These are phyloP conservation scores for Trichoderma lentiforme DNA, from an alignment of 2,329 filamentous ascomycete genomes.

Conservation along the genomic window DNA sequence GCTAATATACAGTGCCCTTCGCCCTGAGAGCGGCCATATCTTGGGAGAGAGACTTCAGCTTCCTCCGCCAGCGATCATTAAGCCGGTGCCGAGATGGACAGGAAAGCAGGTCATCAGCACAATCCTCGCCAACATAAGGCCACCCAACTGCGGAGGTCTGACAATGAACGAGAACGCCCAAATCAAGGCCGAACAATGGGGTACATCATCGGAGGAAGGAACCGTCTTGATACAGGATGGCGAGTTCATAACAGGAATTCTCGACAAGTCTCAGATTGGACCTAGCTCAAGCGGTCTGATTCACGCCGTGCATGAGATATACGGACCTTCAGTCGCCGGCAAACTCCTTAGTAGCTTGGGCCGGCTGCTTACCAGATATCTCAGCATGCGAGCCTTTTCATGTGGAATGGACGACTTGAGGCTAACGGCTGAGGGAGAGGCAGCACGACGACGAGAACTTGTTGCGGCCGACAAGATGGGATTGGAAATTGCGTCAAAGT, in stretches of 20 bases:
- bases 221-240: constrained; percentile 80
- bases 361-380: constrained; percentile 79
- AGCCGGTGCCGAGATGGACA: constrained; percentile 81
- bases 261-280: constrained; percentile 94
- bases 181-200: constrained; percentile 79
- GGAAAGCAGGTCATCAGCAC: constrained; percentile 95
- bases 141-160: constrained; percentile 69
- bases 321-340: constrained; percentile 82
- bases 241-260: constrained; percentile 82
- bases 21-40: constrained; percentile 88
- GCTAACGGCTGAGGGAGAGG: constrained; percentile 77
- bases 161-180: constrained; percentile 77
- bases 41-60: constrained; percentile 77
- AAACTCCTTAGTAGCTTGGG: constrained; percentile 86
- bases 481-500: constrained; percentile 76
- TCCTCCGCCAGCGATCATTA: constrained; percentile 75
- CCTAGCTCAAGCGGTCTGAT: constrained; percentile 82
- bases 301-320: constrained; percentile 89
- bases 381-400: constrained; percentile 92
- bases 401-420: constrained; percentile 96
- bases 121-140: constrained; percentile 87
- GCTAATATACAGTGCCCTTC: constrained; percentile 83
- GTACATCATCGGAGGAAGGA: constrained; percentile 66
- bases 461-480: constrained; percentile 66
- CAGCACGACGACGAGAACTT: constrained; percentile 64